Percentiles rank a stretch among this genome's conserved stretches.
Evolutionary conservation across 306 rosid species (phyloP).

Genomic region (Vigna radiata): DNA sequence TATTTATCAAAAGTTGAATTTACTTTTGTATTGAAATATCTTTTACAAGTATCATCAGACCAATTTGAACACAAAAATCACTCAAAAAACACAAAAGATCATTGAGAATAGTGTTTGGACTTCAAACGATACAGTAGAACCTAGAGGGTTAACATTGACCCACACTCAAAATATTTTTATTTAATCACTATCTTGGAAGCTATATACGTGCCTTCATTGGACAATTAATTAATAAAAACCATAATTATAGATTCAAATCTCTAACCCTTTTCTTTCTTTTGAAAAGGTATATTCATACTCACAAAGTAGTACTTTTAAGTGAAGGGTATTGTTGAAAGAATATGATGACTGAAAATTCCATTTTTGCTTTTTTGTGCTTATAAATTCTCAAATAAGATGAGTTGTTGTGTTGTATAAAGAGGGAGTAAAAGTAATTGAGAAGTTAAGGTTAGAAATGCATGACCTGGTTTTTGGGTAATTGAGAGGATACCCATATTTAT

Average conservation of each 20-base stretch:
- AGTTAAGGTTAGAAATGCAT: background rate
- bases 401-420: background rate
- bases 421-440: background rate
- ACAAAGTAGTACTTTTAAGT: background rate
- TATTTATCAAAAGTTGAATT: too few species aligned
- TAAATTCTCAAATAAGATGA: background rate
- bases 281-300: background rate
- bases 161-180: too few species aligned
- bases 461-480: background rate
- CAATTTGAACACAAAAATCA: too few species aligned
- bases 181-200: background rate
- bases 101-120: too few species aligned
- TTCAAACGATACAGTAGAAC: too few species aligned
- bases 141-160: too few species aligned
- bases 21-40: rapidly evolving
- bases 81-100: too few species aligned
- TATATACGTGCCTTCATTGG: background rate
- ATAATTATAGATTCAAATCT: slow-evolving; percentile 2
- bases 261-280: background rate
- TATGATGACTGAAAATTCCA: background rate
- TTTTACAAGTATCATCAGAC: too few species aligned
- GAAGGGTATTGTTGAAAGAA: background rate
- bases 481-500: background rate
- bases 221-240: background rate
- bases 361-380: background rate